Evolutionary conservation across 192 early-diverging fungal species (phyloP), one percentile per base, ranked within the genome.

Genomic region (Fimicolochytrium jonesii): DNA sequence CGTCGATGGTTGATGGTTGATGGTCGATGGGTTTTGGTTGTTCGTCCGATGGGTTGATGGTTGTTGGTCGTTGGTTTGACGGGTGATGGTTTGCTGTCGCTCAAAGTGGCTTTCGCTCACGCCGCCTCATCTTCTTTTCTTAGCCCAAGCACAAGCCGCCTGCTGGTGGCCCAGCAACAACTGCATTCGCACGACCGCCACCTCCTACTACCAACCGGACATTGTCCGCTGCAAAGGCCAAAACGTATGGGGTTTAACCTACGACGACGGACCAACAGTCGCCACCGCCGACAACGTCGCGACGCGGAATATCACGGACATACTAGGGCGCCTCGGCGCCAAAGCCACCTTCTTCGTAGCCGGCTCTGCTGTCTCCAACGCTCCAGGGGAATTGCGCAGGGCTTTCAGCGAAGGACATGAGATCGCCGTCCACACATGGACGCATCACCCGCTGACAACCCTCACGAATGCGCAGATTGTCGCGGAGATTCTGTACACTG

Each of bases 381-480:
- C 56, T 59, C 61, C 57, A 35, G n/a, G n/a, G n/a, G n/a, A n/a
- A n/a, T n/a, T n/a, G n/a, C n/a, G n/a, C n/a, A n/a, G n/a, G n/a
- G 46, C 25, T n/a, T 53, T 28, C 22, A 61, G 56, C 36, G 65
- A 44, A 26, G 28, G 46, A 35, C 53, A 29, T 56, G 29, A 18
- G 26, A 35, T 18, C 25, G 48, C 23, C 13, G 43, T 68, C 25
- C 73, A 73, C 51, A 84, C 76, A 3, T 86, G 81, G 79, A 74
- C 85, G 10, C 88, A 90, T 51, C 60, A 70, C 22, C 75, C 72
- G 13, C 52, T 80, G 6, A 86, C 87, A 35, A 66, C 78, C 2
- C 56, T 83, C 44, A 79, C 83, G 7, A 88, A 85, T 35, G 86
- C 81, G 46, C 80, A 84, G 46, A 79, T 90, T 32, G 68, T 88